phyloP scores from a whole-genome alignment of 139 green algal species.

The Haematococcus lacustris region DNA sequence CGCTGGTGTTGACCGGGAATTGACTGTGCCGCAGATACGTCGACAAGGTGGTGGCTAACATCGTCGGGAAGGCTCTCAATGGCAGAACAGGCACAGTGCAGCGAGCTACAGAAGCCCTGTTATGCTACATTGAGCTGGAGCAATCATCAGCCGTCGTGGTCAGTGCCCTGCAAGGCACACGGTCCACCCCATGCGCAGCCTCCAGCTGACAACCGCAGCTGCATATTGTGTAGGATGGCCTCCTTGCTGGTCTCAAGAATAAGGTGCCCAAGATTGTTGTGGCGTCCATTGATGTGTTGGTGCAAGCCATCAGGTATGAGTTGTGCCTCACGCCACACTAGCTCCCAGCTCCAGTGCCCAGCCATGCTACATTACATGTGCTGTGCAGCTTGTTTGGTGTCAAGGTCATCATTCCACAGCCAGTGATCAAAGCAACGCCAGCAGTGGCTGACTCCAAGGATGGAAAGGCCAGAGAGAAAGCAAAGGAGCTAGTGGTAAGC shows the following conservation, averaged over 20 bases:
- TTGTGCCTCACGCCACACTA: slow-evolving; percentile 7
- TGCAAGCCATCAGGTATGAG: slow-evolving; percentile 40
- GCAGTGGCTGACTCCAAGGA: slow-evolving; percentile 83
- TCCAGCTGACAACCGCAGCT: background rate
- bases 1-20: background rate
- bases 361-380: background rate
- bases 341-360: slow-evolving; percentile 5
- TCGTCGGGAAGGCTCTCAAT: slow-evolving; percentile 75
- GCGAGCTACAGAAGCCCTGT: slow-evolving; percentile 55
- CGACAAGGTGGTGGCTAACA: slow-evolving; percentile 41
- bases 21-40: slow-evolving; percentile 11
- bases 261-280: slow-evolving; percentile 89
- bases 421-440: slow-evolving; percentile 76
- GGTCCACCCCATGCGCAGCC: no score
- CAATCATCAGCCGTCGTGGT: slow-evolving; percentile 27
- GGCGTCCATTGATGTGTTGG: slow-evolving; percentile 62
- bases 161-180: background rate
- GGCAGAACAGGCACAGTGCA: slow-evolving; percentile 68
- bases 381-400: slow-evolving; percentile 63
- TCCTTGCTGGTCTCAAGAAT: slow-evolving; percentile 63
- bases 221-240: slow-evolving; percentile 1
- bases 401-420: slow-evolving; percentile 68
- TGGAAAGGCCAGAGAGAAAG: slow-evolving; percentile 66
- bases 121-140: slow-evolving; percentile 82
- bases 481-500: slow-evolving; percentile 76